Evolutionary conservation across 2,329 filamentous ascomycete genomes (phyloP).

Genomic region (Decorospora gaudefroyi): DNA sequence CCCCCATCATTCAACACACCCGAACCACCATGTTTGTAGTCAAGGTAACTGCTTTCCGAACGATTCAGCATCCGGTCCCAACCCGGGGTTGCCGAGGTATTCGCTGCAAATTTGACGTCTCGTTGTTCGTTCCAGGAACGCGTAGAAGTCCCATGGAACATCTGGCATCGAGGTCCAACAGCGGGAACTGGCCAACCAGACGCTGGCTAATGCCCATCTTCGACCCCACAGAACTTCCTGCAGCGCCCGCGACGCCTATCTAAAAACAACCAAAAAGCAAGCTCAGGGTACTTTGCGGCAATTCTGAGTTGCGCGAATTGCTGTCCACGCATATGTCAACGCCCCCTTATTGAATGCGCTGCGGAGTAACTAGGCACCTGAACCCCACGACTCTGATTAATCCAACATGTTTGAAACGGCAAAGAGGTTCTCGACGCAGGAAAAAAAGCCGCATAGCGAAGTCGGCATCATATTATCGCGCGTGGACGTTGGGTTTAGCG

Average conservation of each 20-base stretch:
- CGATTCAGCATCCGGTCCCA: slow-evolving; percentile 9
- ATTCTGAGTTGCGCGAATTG: slow-evolving; percentile 18
- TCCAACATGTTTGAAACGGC: slow-evolving; percentile 9
- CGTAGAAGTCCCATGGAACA: slow-evolving; percentile 12
- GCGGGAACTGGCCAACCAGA: no score
- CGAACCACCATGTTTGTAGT: slow-evolving; percentile 36
- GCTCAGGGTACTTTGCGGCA: background rate
- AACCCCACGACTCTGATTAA: slow-evolving; percentile 37
- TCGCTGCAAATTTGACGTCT: slow-evolving; percentile 9
- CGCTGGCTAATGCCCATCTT: slow-evolving; percentile 19
- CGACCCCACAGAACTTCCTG: slow-evolving; percentile 29
- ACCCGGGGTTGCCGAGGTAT: slow-evolving; percentile 13
- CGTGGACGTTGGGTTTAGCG: slow-evolving; percentile 33
- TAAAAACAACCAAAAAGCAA: no score
- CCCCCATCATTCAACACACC: slow-evolving; percentile 23
- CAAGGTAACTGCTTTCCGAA: slow-evolving; percentile 24
- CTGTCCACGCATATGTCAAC: slow-evolving; percentile 18
- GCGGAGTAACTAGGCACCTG: slow-evolving; percentile 5
- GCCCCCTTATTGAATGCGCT: slow-evolving; percentile 8
- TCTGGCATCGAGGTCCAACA: background rate
- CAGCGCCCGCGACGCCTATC: slow-evolving; percentile 20
- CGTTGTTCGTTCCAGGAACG: slow-evolving; percentile 10
- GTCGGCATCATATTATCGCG: slow-evolving; percentile 36
- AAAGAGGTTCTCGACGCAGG: slow-evolving; percentile 11
- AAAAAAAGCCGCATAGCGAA: slow-evolving; percentile 39